These are phyloP conservation scores for Zygoascus hellenicus DNA, from an alignment of 1,139 yeast species.

Conservation along the genomic window DNA sequence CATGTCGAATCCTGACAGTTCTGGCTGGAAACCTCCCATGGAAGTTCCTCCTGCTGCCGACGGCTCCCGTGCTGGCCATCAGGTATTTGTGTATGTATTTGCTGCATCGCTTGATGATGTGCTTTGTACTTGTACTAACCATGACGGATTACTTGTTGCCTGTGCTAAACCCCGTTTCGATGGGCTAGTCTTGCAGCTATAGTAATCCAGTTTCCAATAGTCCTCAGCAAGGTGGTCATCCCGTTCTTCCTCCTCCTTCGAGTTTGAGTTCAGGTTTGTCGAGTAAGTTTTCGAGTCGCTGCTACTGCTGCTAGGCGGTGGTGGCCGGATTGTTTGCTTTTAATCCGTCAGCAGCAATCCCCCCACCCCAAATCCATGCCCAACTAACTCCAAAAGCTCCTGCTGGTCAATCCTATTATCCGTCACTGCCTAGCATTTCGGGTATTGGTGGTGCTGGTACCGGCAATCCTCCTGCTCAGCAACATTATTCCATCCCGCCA, in stretches of 20 bases:
- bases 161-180: too few relatives aligned
- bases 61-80: constrained; percentile 9
- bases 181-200: background rate
- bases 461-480: constrained; percentile 1
- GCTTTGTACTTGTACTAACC: background rate
- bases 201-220: background rate
- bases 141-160: background rate
- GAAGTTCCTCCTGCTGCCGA: constrained; percentile 4
- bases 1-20: constrained; percentile 6
- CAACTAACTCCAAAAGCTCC: background rate
- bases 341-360: too few relatives aligned
- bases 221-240: constrained; percentile 14
- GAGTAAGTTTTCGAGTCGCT: too few relatives aligned
- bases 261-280: constrained; percentile 9
- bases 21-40: constrained; percentile 3
- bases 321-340: too few relatives aligned
- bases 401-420: constrained; percentile 9
- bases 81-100: constrained; percentile 6
- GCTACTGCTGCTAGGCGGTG: too few relatives aligned
- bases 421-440: constrained; percentile 10
- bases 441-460: constrained; percentile 10
- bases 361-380: too few relatives aligned
- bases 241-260: constrained; percentile 15
- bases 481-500: constrained; percentile 12
- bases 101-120: background rate